A percentile compares a stretch with the other conserved stretches of the same genome.
Evolutionary conservation across 225 moss, liverwort and hornwort species (phyloP).

Genomic region (Neckera pumila): DNA sequence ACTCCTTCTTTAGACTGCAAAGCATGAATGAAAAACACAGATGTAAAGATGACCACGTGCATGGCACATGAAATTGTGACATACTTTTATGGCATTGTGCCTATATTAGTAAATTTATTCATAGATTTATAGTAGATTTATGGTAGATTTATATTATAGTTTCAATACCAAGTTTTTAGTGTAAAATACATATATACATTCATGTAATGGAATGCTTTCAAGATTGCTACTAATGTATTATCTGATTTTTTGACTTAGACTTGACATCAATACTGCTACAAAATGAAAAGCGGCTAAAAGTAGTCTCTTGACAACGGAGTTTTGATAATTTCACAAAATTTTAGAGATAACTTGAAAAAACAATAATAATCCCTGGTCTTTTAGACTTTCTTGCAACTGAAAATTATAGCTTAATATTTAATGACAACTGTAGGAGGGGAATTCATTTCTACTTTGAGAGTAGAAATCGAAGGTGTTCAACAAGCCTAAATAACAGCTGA

Average conservation of each 20-base stretch:
- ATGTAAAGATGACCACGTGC: neutral
- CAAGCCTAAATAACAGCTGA: neutral
- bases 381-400: neutral
- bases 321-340: neutral
- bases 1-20: neutral
- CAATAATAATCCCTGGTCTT: no score
- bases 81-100: neutral
- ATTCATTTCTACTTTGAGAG: neutral
- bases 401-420: no score
- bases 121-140: no score
- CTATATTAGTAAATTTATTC: no score
- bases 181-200: neutral
- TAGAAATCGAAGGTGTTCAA: neutral
- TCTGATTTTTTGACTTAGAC: neutral
- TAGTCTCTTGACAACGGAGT: neutral
- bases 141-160: neutral
- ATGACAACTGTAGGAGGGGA: neutral
- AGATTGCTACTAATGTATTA: neutral
- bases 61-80: accelerated
- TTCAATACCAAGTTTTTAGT: neutral
- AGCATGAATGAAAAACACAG: accelerated
- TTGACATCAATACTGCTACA: neutral
- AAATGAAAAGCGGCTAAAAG: neutral
- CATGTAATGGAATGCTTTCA: neutral
- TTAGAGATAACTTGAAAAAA: neutral